Evolutionary conservation across 2,329 filamentous ascomycete species (phyloP), one percentile per base, ranked within the genome.

Genomic region (Alternaria hordeiaustralica): DNA sequence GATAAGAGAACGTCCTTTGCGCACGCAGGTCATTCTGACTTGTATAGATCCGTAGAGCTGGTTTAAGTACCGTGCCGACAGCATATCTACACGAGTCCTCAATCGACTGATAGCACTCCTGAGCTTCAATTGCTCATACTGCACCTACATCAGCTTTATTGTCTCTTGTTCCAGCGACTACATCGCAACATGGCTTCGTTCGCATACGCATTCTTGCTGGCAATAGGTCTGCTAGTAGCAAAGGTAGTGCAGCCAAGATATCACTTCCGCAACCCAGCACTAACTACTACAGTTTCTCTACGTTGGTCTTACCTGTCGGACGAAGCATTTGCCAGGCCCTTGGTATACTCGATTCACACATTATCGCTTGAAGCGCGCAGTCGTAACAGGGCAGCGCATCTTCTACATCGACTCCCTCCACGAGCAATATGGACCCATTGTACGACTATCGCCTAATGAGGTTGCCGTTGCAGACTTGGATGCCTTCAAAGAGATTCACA

Each of bases 391-490:
- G 9, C 75, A 78, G 11, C 75, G 80, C 2, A 77, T 80, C 53
- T 77, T 80, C 58, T 80, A 80, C 66, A 79, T 82, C 36, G 74
- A 82, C 60, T 59, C 65, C 6, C 71, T 83, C 1, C 80, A 83
- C 64, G 58, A 74, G 33, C 47, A 69, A 54, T 75, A 78, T 67
- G 75, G 75, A 0, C 74, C 75, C 12, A 67, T 78, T 44, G 74
- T 79, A 8, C 71, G 77, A 28, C 60, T 78, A 10, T 71, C 75
- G 0, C 77, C 76, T 1, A 68, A 66, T 11, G 75, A 79, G 61
- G 74, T 79, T 8, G 71, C 67, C 12, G 64, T 79, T 12, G 65
- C 72, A 25, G 76, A 79, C 58, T 66, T 74, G 12, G 61, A 73
- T 43, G 66, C 70, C 11, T 75, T 78, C 58, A 72, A 71, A 41